Evolutionary conservation across 768 basidiomycete genomes (phyloP), one percentile per base, ranked within the genome.

Genomic region (Leccinellum rugosiceps): DNA sequence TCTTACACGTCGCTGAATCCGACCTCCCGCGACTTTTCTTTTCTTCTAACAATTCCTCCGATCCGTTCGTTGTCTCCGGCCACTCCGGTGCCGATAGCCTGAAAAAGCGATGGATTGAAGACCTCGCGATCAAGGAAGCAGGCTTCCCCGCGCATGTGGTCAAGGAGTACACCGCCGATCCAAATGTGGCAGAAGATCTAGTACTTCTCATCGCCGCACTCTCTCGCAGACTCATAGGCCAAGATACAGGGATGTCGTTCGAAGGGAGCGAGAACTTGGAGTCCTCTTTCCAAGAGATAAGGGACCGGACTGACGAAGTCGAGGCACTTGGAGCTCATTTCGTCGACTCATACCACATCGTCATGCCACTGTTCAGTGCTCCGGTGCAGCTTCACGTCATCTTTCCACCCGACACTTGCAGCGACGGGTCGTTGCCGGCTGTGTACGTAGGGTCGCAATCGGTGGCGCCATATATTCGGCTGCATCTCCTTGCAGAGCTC

Each of bases 1-100:
- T 96, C 46, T 78, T 96, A 21, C 83, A 91, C 63, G 68, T 90
- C 6, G 89, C 94, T 0, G 94, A 98, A 75, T 87, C 90, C 56
- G 94, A 96, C 63, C 80, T 97, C 5, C 95, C 95, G 0, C 67
- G 77, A 50, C 80, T 82, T 26, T 92, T 92, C 69, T 71, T 90
- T 15, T 83, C 87, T 4, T 68, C 77, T 10, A 71, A 72, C n/a
- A 87, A 85, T 63, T 83, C 87, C 3, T 89, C 87, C 0, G 80
- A 83, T 62, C 75, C 89, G 1, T 90, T 92, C 68, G 72, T 92
- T 58, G 83, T 83, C 14, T 81, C 85, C 4, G 76, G 78, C 3
- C 85, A 90, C 69, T 76, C 83, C 19, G 87, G 88, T 0, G 72
- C 74, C 4, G 82, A 83, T 47, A 79, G 84, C 60, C 70, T 94